Conservation (phyloP, 2,329 filamentous ascomycete genomes). For the Exophiala sp. region DNA sequence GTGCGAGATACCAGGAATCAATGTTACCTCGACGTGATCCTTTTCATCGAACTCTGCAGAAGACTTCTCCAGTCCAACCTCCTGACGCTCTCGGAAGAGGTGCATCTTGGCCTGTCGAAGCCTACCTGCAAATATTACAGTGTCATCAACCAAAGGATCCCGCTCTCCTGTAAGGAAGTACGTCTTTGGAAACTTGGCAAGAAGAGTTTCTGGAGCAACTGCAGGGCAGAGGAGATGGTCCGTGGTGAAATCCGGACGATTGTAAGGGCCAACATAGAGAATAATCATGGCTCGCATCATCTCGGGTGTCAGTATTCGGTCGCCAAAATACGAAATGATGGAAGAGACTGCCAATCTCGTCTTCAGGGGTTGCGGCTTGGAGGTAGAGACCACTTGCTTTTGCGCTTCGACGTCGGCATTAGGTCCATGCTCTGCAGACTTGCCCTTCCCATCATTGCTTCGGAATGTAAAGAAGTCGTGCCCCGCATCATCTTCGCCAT, state of each 20-base stretch:
- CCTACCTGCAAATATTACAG: conserved; percentile 87
- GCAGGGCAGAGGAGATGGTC: conserved; percentile 89
- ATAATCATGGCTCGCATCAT: conserved; percentile 99
- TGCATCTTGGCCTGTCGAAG: conserved; percentile 70
- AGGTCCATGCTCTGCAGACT: conserved; percentile 26
- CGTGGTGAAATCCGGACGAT: conserved; percentile 83
- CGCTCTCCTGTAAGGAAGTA: conserved; percentile 93
- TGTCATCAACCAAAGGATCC: conserved; percentile 93
- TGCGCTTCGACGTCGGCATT: conserved; percentile 34
- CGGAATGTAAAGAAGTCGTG: conserved; percentile 32
- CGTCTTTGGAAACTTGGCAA: conserved; percentile 85
- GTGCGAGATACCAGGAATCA: conserved; percentile 85
- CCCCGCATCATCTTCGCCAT: conserved; percentile 49
- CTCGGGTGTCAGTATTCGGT: conserved; percentile 87
- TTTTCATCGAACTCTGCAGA: conserved; percentile 61
- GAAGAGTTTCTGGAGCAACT: conserved; percentile 74
- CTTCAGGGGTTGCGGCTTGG: conserved; percentile 51
- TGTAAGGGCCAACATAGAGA: conserved; percentile 88
- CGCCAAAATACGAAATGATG: conserved; percentile 98
- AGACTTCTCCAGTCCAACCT: conserved; percentile 50
- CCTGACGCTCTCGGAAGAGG: conserved; percentile 50
- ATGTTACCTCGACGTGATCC: conserved; percentile 70
- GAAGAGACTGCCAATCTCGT: conserved; percentile 89
- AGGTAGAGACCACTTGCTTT: conserved; percentile 32
- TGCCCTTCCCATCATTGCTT: conserved; percentile 14